Base-by-base conservation (phyloP, 2,329 filamentous ascomycete genomes). In the Cladophialophora chaetospira region DNA sequence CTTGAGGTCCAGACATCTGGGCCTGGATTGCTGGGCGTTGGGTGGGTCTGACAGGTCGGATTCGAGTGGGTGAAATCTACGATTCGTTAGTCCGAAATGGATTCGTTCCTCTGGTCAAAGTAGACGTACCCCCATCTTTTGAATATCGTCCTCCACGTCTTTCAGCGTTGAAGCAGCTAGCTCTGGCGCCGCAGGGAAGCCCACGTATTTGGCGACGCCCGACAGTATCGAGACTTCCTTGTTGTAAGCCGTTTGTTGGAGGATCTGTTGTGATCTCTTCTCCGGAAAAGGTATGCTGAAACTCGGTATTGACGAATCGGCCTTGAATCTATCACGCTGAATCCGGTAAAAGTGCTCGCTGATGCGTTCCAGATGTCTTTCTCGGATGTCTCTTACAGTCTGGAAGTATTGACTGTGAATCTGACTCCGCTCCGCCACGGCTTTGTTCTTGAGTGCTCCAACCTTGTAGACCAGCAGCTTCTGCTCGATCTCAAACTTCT, bases 271-370 rank as follows among this genome's bases (percentile, higher is more conserved):
- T 25, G 86, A 82, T 60, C 86, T 84, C 62, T 87, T 86, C 48
- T 87, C 84, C 5, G 91, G 89, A 69, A 95, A 95, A 52, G 88
- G 84, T 65, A 95, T 83, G 55, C 88, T 86, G 69, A 89, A 96
- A 65, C 94, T 89, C 36, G 89, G 86, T 63, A 92, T 84, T 59
- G 88, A 87, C 67, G 89, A 88, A 60, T 90, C 88, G 61, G 83
- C 81, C 67, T 87, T 88, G 67, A 92, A 86, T 56, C 94, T 85
- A 69, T 96, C 91, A 64, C 89, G 87, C 71, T 97, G 93, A 55
- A 97, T 89, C 65, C 93, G 88, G 73, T 96, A 96, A 82, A 93
- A 96, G 64, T 94, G 87, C 71, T 91, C 86, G 67, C 94, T 93
- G 57, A 96, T 84, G 57, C 87, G 81, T 61, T 92, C 88, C 26